phyloP scores from a whole-genome alignment of 1,284 basidiomycete genomes.

The Cryptococcus deneoformans region DNA sequence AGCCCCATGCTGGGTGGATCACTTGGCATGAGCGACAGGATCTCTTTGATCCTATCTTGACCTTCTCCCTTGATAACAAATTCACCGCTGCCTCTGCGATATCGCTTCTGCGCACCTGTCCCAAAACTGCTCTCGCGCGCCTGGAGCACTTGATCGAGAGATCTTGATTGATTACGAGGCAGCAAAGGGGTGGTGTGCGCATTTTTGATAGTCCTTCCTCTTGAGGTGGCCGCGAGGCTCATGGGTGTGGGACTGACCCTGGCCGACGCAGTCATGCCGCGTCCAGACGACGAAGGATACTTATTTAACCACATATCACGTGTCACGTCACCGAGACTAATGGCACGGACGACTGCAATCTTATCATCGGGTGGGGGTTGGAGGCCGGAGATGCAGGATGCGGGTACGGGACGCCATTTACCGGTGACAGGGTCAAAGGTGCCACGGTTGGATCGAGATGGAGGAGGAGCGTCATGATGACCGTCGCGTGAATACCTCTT shows the following conservation, averaged over 20 bases:
- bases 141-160: constrained; percentile 17
- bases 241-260: neutral
- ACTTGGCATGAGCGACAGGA: constrained; percentile 19
- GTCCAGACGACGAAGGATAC: constrained; percentile 8
- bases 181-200: neutral
- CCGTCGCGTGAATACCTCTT: constrained; percentile 18
- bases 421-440: constrained; percentile 25
- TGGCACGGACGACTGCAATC: constrained; percentile 11
- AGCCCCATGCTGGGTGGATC: constrained; percentile 22
- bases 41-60: constrained; percentile 8
- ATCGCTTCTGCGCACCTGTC: constrained; percentile 1
- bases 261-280: neutral
- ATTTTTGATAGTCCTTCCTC: neutral
- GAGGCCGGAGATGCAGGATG: constrained; percentile 19
- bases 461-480: constrained; percentile 10
- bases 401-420: constrained; percentile 24
- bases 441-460: constrained; percentile 20
- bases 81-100: constrained; percentile 6
- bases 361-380: constrained; percentile 23
- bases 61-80: constrained; percentile 8
- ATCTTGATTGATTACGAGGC: neutral
- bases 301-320: constrained; percentile 18
- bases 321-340: constrained; percentile 21
- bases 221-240: neutral
- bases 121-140: constrained; percentile 16